phyloP scores from a whole-genome alignment of 345 rosid genomes.

The Reutealis trisperma region DNA sequence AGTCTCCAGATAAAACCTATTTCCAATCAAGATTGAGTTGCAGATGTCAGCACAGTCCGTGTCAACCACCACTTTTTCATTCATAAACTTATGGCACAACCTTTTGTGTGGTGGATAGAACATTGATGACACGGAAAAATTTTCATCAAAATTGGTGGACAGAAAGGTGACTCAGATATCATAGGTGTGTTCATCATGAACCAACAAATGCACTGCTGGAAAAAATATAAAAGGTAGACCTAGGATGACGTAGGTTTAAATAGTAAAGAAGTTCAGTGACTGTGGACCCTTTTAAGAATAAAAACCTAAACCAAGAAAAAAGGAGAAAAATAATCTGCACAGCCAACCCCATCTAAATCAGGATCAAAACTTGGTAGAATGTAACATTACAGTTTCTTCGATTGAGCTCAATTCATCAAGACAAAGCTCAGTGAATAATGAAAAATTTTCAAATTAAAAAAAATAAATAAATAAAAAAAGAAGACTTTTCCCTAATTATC shows the following conservation, averaged over 20 bases:
- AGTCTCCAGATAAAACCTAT: neutral
- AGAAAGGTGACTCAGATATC: too few species aligned
- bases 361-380: neutral
- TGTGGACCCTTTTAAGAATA: too few species aligned
- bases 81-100: neutral
- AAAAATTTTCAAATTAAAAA: neutral
- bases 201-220: too few species aligned
- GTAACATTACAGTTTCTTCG: neutral
- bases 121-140: neutral
- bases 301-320: neutral
- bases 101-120: neutral
- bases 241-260: too few species aligned
- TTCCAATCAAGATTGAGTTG: neutral
- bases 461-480: neutral
- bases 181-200: too few species aligned
- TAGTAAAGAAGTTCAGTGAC: too few species aligned
- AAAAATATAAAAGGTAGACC: too few species aligned
- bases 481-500: neutral
- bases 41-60: neutral
- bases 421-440: neutral
- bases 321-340: neutral
- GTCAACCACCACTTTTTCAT: neutral
- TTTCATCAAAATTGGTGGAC: too few species aligned
- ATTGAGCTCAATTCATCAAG: neutral
- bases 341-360: neutral